phyloP scores from a whole-genome alignment of 108 stramenopile species.

The Nannochloropsis gaditana region DNA sequence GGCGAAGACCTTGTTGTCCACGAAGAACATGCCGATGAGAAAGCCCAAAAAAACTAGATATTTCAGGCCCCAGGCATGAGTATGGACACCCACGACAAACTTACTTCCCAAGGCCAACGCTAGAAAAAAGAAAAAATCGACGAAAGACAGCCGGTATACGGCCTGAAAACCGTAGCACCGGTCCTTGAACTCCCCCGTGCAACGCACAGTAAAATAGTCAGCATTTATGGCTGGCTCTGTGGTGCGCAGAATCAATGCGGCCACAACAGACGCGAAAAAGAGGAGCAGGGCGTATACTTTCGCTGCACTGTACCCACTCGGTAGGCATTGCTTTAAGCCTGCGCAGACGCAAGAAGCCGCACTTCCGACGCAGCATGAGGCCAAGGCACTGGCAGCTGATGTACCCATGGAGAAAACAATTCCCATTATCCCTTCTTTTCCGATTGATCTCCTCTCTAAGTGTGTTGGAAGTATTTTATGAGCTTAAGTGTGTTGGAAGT shows the following conservation, averaged over 20 bases:
- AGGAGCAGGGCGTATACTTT: constrained; percentile 10
- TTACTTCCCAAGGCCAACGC: background rate
- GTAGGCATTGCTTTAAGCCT: constrained; percentile 19
- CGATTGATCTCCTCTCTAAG: no score
- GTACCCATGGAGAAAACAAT: constrained; percentile 13
- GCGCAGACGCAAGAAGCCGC: background rate
- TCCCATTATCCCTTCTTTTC: background rate
- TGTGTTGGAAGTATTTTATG: no score
- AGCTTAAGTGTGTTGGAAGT: background rate
- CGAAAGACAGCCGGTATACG: background rate
- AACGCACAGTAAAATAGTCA: background rate
- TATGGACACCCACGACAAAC: constrained; percentile 17
- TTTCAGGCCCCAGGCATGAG: background rate
- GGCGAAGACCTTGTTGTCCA: constrained; percentile 1
- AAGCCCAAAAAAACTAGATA: background rate
- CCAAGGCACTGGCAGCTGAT: background rate
- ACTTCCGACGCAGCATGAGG: background rate
- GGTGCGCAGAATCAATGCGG: background rate
- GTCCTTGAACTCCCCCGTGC: constrained; percentile 19
- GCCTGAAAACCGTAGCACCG: constrained; percentile 14
- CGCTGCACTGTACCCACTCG: constrained; percentile 7
- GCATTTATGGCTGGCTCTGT: background rate
- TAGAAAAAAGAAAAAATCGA: background rate
- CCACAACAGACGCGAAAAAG: background rate
- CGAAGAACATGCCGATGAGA: background rate